phyloP scores from a whole-genome alignment of 805 yeast genomes.

The Metschnikowia kofuensis region DNA sequence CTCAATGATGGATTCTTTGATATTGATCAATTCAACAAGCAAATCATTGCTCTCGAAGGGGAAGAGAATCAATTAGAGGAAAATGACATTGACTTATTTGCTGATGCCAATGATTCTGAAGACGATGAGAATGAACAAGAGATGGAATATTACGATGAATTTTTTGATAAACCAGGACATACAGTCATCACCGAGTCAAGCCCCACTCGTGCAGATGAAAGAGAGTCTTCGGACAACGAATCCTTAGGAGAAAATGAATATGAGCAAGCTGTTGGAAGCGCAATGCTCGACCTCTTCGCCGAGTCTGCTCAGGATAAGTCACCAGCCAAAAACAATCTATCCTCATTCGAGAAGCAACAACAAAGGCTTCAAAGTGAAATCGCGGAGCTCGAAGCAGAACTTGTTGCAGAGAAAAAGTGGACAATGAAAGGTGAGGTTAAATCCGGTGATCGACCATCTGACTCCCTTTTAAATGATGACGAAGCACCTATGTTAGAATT shows the following conservation, averaged over 20 bases:
- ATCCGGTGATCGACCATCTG: constrained; percentile 76
- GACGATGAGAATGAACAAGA: constrained; percentile 42
- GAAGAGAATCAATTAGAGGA: constrained; percentile 32
- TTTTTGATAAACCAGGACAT: constrained; percentile 50
- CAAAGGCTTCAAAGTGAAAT: constrained; percentile 73
- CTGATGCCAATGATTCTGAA: constrained; percentile 27
- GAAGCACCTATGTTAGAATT: constrained; percentile 64
- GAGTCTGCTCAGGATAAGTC: constrained; percentile 26
- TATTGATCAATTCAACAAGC: constrained; percentile 78
- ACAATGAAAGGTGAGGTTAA: constrained; percentile 89
- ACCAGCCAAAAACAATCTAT: constrained; percentile 39
- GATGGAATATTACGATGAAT: constrained; percentile 62
- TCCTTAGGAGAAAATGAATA: constrained; percentile 56
- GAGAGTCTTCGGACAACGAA: constrained; percentile 21
- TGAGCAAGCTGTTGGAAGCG: constrained; percentile 57
- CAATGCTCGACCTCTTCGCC: constrained; percentile 61
- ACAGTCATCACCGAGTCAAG: constrained; percentile 13
- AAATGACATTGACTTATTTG: constrained; percentile 47
- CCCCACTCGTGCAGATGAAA: constrained; percentile 36
- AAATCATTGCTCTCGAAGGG: constrained; percentile 63
- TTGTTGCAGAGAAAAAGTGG: constrained; percentile 91
- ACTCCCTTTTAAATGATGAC: constrained; percentile 72
- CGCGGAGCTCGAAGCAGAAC: constrained; percentile 74
- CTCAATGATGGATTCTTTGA: constrained; percentile 83
- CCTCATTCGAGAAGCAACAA: constrained; percentile 84